These are phyloP conservation scores for Phytophthora pistaciae DNA, from an alignment of 352 stramenopile species.

Conservation along the genomic window DNA sequence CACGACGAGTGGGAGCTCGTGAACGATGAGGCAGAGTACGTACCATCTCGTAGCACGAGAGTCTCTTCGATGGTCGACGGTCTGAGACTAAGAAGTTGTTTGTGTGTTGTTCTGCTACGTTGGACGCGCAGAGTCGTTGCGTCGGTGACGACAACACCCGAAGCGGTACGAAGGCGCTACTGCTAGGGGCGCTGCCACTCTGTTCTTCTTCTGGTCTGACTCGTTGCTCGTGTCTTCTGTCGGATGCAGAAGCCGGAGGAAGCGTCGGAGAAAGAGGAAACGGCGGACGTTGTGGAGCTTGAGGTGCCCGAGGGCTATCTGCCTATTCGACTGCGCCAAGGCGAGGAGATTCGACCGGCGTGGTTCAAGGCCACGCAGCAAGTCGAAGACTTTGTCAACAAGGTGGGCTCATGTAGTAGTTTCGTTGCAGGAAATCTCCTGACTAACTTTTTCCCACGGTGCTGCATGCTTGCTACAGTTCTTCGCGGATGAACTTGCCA, in stretches of 20 bases:
- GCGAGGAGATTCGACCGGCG: slow-evolving; percentile 54
- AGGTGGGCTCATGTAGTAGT: slow-evolving; percentile 20
- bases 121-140: slow-evolving; percentile 49
- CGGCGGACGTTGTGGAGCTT: slow-evolving; percentile 5
- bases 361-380: slow-evolving; percentile 77
- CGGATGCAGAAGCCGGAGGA: slow-evolving; percentile 23
- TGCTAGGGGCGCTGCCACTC: neutral
- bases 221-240: neutral
- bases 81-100: slow-evolving; percentile 10
- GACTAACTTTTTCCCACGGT: neutral
- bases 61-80: slow-evolving; percentile 9
- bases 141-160: slow-evolving; percentile 33
- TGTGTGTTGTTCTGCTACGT: slow-evolving; percentile 21
- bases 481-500: slow-evolving; percentile 60
- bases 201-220: neutral
- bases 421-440: neutral
- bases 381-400: slow-evolving; percentile 68
- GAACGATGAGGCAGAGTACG: slow-evolving; percentile 73
- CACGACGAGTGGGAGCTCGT: slow-evolving; percentile 80
- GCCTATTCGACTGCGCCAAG: slow-evolving; percentile 66
- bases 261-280: slow-evolving; percentile 10
- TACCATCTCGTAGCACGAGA: slow-evolving; percentile 6
- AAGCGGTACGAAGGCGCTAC: slow-evolving; percentile 13
- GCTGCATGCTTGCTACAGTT: slow-evolving; percentile 47
- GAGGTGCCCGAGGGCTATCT: slow-evolving; percentile 58